Evolutionary conservation across 2,329 filamentous ascomycete genomes (phyloP).

Genomic region (Fusarium sp.): DNA sequence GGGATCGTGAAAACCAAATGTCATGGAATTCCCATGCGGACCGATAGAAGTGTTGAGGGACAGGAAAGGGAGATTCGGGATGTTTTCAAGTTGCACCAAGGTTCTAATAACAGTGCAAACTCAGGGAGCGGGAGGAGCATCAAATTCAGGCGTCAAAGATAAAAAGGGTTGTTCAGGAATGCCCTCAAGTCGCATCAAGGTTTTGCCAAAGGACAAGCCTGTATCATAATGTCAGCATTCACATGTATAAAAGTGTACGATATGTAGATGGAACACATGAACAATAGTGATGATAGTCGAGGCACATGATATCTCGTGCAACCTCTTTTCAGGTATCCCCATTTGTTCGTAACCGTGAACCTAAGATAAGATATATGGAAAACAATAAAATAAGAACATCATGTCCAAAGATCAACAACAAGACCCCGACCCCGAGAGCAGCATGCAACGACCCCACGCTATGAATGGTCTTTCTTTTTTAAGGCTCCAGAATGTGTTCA

Average conservation of each 20-base stretch:
- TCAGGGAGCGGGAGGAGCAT: too few relatives aligned
- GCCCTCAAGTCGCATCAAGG: neutral
- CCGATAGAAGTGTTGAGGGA: too few relatives aligned
- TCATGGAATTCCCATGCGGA: too few relatives aligned
- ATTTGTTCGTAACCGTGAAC: conserved; percentile 41
- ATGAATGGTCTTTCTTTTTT: conserved; percentile 42
- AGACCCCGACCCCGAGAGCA: conserved; percentile 28
- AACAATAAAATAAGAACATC: neutral
- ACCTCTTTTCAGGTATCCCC: conserved; percentile 34
- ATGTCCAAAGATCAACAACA: conserved; percentile 19
- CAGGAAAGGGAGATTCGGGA: neutral
- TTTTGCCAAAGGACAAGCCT: neutral
- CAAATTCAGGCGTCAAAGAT: too few relatives aligned
- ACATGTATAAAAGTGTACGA: neutral
- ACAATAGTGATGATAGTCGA: neutral
- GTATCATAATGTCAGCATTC: neutral
- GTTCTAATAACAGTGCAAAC: too few relatives aligned
- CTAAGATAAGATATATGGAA: conserved; percentile 34
- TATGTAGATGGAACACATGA: neutral
- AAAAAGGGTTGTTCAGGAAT: neutral
- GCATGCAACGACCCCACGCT: conserved; percentile 42
- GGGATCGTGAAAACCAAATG: too few relatives aligned
- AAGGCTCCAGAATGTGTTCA: conserved; percentile 20
- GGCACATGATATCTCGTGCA: conserved; percentile 14
- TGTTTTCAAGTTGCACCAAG: neutral